A percentile compares a stretch with the other conserved stretches of the same genome.
phyloP scores from a whole-genome alignment of 2,329 filamentous ascomycete genomes.

The Cladosporium sp. region DNA sequence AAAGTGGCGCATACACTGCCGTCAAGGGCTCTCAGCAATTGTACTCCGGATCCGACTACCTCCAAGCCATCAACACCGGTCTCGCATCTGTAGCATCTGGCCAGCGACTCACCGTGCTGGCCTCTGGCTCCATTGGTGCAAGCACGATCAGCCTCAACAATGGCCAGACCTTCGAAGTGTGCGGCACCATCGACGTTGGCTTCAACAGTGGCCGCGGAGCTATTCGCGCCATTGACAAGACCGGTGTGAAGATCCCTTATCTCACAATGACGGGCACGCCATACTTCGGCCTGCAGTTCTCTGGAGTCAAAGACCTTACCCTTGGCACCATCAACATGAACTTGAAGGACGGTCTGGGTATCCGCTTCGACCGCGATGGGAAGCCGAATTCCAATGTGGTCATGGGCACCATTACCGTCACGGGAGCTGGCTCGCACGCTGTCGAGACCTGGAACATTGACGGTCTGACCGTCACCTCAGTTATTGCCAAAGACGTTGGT shows the following conservation, averaged over 20 bases:
- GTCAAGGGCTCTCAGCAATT: conserved; percentile 48
- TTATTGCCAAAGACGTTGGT: conserved; percentile 57
- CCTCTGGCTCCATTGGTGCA: conserved; percentile 59
- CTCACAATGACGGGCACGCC: conserved; percentile 60
- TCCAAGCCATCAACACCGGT: conserved; percentile 56
- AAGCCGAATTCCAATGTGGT: conserved; percentile 56
- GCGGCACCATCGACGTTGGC: conserved; percentile 57
- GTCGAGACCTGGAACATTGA: conserved; percentile 64
- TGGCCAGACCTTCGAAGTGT: conserved; percentile 61
- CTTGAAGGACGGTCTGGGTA: conserved; percentile 56
- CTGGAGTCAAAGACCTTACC: conserved; percentile 51
- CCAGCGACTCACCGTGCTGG: conserved; percentile 57
- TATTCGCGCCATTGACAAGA: conserved; percentile 55
- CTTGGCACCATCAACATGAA: conserved; percentile 59
- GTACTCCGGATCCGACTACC: conserved; percentile 58
- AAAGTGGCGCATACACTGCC: conserved; percentile 49
- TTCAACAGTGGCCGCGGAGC: conserved; percentile 51
- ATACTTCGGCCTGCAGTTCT: conserved; percentile 61
- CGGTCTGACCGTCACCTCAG: conserved; percentile 53
- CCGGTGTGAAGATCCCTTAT: conserved; percentile 57
- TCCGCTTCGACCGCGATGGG: conserved; percentile 60
- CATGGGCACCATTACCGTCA: conserved; percentile 56
- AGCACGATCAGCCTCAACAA: conserved; percentile 54
- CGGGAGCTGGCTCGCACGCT: conserved; percentile 57
- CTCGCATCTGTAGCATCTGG: conserved; percentile 55